These are phyloP conservation scores for Orbilia ellipsospora DNA, from an alignment of 2,329 filamentous ascomycete genomes.

Conservation along the genomic window DNA sequence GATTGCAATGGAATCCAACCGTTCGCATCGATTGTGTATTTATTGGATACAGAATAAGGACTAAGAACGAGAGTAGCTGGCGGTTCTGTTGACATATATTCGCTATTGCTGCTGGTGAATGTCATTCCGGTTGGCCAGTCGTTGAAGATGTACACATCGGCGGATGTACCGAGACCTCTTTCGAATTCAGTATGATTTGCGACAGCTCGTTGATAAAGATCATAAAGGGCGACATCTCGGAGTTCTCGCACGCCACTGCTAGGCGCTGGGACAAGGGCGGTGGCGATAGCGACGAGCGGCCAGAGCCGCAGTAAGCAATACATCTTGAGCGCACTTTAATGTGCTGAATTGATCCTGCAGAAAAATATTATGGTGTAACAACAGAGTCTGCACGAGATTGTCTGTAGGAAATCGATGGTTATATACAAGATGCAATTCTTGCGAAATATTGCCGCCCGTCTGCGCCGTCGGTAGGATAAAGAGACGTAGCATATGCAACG, in stretches of 20 bases:
- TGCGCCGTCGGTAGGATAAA: neutral
- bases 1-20: constrained; percentile 48
- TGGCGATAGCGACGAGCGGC: constrained; percentile 8
- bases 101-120: constrained; percentile 6
- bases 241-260: constrained; percentile 4
- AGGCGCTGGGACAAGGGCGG: constrained; percentile 27
- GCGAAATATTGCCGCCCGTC: too few relatives aligned
- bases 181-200: constrained; percentile 3
- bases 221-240: constrained; percentile 4
- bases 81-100: constrained; percentile 33
- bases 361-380: too few relatives aligned
- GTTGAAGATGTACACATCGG: constrained; percentile 51
- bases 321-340: constrained; percentile 13
- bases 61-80: constrained; percentile 11
- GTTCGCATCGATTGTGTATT: constrained; percentile 37
- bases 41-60: constrained; percentile 14
- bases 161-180: constrained; percentile 42
- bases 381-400: too few relatives aligned
- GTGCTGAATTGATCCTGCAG: neutral
- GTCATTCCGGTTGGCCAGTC: constrained; percentile 38
- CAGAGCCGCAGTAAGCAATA: neutral
- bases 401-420: too few relatives aligned
- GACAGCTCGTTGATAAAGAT: constrained; percentile 11
- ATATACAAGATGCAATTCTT: too few relatives aligned
- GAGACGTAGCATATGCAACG: neutral